Conservation (phyloP, 192 early-diverging fungal genomes). For the Linnemannia hyalina region DNA sequence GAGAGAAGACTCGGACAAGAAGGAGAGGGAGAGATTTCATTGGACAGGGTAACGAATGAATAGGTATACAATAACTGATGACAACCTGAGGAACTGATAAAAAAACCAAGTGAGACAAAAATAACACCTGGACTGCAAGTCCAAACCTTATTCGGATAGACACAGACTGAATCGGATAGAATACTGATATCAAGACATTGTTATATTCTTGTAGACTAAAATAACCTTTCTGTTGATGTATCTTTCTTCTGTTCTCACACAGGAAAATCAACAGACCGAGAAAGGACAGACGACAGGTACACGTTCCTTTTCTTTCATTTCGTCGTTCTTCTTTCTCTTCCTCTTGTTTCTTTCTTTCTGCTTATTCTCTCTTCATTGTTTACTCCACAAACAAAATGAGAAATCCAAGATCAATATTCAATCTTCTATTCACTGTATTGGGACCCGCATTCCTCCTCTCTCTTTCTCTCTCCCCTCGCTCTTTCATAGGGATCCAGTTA, state of each 20-base stretch:
- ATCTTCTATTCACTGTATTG: not conserved
- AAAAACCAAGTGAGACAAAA: slow-evolving; percentile 7
- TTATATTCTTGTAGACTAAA: not conserved
- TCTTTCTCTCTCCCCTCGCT: not conserved
- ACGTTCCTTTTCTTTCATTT: not conserved
- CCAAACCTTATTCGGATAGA: not conserved
- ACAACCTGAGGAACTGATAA: not conserved
- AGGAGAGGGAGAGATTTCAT: not conserved
- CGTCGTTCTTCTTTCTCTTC: not conserved
- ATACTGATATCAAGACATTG: not conserved
- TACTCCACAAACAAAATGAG: not conserved
- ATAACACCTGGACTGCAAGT: not conserved
- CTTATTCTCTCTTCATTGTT: not conserved
- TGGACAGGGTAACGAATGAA: not conserved
- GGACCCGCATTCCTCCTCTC: not conserved
- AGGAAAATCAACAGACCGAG: not conserved
- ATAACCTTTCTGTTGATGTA: not conserved
- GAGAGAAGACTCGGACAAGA: not conserved
- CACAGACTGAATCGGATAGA: not conserved
- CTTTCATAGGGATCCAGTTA: not conserved
- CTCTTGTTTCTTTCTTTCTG: not conserved
- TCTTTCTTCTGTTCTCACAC: not conserved
- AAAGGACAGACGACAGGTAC: not conserved
- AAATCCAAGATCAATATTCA: not conserved
- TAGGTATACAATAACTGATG: not conserved